A percentile compares a stretch with the other conserved stretches of the same genome.
phyloP scores from a whole-genome alignment of 495 filamentous ascomycete species.

The Aspergillus heteromorphus region DNA sequence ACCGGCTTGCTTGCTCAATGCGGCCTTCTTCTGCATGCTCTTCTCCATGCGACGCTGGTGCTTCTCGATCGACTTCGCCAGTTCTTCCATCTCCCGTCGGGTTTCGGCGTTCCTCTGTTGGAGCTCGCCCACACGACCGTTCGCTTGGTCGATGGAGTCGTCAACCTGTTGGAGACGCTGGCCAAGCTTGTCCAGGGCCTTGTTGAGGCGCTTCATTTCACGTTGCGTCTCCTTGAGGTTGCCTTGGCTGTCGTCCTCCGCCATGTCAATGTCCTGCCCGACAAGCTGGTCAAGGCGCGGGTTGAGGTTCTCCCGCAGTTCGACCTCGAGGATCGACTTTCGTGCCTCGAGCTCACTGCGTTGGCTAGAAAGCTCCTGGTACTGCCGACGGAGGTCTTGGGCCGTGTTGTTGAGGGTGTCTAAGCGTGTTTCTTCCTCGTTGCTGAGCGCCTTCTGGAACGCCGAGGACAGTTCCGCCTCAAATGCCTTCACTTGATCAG shows the following conservation, averaged over 20 bases:
- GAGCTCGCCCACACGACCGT: constrained; percentile 52
- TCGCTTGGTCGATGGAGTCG: constrained; percentile 60
- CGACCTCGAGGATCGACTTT: constrained; percentile 76
- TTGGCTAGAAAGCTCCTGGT: constrained; percentile 65
- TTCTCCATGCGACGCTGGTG: constrained; percentile 90
- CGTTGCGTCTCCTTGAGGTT: constrained; percentile 74
- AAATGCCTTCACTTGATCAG: constrained; percentile 66
- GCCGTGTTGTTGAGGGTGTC: constrained; percentile 63
- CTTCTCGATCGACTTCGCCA: constrained; percentile 76
- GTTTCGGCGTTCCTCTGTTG: constrained; percentile 60
- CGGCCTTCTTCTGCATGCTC: constrained; percentile 77
- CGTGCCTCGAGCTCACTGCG: constrained; percentile 74
- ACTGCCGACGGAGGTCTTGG: constrained; percentile 66
- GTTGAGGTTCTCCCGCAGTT: constrained; percentile 78
- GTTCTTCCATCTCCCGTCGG: constrained; percentile 64
- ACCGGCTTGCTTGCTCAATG: constrained; percentile 65
- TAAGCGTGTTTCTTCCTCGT: constrained; percentile 74
- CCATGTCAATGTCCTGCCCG: constrained; percentile 66
- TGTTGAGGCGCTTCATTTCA: constrained; percentile 71
- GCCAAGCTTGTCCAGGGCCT: constrained; percentile 56
- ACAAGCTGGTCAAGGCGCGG: constrained; percentile 83
- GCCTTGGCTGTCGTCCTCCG: constrained; percentile 52
- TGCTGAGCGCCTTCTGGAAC: constrained; percentile 86
- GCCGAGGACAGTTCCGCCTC: constrained; percentile 74
- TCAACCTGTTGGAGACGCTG: constrained; percentile 68